phyloP scores from a whole-genome alignment of 768 basidiomycete species.

The Mycena kentingensis region DNA sequence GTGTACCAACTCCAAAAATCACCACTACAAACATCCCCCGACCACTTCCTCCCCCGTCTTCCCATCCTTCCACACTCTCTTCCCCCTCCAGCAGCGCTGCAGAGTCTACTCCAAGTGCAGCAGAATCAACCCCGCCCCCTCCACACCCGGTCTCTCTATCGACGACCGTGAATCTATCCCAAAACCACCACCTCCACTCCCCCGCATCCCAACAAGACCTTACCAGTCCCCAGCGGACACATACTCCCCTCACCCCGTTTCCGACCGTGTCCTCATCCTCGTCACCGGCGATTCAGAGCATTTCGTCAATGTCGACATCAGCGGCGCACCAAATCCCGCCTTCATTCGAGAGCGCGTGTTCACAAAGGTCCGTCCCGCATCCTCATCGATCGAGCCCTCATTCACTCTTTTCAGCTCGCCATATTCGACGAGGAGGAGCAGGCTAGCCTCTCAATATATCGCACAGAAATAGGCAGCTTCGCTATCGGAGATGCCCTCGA shows the following conservation, averaged over 20 bases:
- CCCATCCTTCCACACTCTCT: conserved; percentile 25
- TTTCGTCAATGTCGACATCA: conserved; percentile 72
- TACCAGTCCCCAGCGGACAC: conserved; percentile 25
- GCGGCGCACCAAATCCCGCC: conserved; percentile 60
- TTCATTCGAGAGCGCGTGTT: conserved; percentile 82
- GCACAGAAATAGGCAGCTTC: conserved; percentile 81
- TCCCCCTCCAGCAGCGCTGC: conserved; percentile 15
- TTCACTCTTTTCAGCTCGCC: conserved; percentile 54
- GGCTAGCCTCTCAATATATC: conserved; percentile 75
- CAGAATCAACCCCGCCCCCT: conserved; percentile 25
- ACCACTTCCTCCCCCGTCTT: neutral
- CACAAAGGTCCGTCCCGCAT: conserved; percentile 57
- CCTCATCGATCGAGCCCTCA: conserved; percentile 4
- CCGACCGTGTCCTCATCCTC: conserved; percentile 54
- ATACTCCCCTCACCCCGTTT: conserved; percentile 16
- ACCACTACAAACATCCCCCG: neutral
- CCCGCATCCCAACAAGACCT: neutral
- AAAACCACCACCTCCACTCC: neutral
- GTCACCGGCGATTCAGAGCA: conserved; percentile 80
- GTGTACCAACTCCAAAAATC: neutral
- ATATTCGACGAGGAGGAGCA: conserved; percentile 84
- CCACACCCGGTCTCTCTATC: neutral
- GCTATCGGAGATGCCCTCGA: conserved; percentile 74
- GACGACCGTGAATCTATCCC: neutral
- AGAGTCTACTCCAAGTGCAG: no score